Conservation (phyloP, 192 early-diverging fungal genomes). For the Entophlyctis luteolus region DNA sequence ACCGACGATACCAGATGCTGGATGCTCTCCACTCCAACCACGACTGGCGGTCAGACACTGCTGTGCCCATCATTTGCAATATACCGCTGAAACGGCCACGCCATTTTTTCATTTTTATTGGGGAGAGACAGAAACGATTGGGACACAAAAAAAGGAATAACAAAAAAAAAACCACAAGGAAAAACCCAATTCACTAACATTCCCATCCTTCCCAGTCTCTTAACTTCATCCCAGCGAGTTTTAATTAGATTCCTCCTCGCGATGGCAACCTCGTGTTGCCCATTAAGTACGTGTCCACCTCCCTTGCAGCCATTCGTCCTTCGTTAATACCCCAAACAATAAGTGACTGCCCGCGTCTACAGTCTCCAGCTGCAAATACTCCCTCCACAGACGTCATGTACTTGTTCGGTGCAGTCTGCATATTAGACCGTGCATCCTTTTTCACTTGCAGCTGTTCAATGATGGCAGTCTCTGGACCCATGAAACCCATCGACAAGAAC, state of each 20-base stretch:
- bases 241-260: conserved; percentile 74
- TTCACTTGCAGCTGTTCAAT: conserved; percentile 76
- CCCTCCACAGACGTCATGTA: conserved; percentile 75
- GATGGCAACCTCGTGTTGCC: conserved; percentile 81
- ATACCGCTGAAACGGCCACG: background rate
- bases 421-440: conserved; percentile 73
- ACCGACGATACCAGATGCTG: too few species aligned
- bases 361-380: conserved; percentile 97
- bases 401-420: conserved; percentile 70
- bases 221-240: too few species aligned
- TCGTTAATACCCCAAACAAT: conserved; percentile 99
- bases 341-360: conserved; percentile 88
- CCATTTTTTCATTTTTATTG: background rate
- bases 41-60: too few species aligned
- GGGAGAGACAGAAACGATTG: background rate
- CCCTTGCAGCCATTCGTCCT: conserved; percentile 89
- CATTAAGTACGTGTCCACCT: conserved; percentile 80
- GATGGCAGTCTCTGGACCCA: conserved; percentile 85
- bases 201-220: too few species aligned
- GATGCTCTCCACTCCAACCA: too few species aligned
- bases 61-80: too few species aligned
- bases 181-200: background rate
- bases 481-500: conserved; percentile 92
- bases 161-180: background rate
- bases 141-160: background rate